Evolutionary conservation across 805 yeast species (phyloP).

Genomic region (Gaillardinia entomophila): DNA sequence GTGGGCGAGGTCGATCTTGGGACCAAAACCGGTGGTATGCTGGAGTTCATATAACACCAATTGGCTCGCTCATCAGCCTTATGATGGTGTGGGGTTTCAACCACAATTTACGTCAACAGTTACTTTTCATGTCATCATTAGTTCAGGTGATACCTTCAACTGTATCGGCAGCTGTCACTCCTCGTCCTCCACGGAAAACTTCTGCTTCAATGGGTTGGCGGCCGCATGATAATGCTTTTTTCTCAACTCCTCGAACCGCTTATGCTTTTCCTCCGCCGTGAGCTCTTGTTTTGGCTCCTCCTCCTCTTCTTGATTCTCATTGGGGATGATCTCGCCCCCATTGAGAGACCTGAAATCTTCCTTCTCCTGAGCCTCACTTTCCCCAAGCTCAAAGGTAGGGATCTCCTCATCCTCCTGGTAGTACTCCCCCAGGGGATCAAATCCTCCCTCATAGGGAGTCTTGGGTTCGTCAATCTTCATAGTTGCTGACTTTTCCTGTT

Average conservation of each 20-base stretch:
- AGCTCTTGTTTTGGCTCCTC: slow-evolving; percentile 30
- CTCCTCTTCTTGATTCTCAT: slow-evolving; percentile 28
- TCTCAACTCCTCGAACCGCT: slow-evolving; percentile 69
- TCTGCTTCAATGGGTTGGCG: slow-evolving; percentile 41
- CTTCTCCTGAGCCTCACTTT: slow-evolving; percentile 26
- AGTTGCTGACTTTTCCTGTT: slow-evolving; percentile 65
- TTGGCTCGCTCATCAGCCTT: too few relatives aligned
- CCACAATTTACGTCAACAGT: too few relatives aligned
- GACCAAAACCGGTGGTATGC: too few relatives aligned
- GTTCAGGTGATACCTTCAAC: too few relatives aligned
- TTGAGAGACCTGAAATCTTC: slow-evolving; percentile 24
- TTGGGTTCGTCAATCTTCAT: slow-evolving; percentile 92
- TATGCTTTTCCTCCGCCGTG: slow-evolving; percentile 58
- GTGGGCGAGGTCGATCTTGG: too few relatives aligned
- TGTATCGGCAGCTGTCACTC: too few relatives aligned
- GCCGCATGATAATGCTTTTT: slow-evolving; percentile 70
- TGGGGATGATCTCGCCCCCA: slow-evolving; percentile 36
- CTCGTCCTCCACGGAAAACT: slow-evolving; percentile 18
- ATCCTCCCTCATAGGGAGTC: slow-evolving; percentile 91
- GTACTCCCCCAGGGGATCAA: slow-evolving; percentile 75
- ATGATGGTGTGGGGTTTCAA: too few relatives aligned
- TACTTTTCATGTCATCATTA: too few relatives aligned
- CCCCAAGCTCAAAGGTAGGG: slow-evolving; percentile 53
- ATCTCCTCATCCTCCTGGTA: slow-evolving; percentile 56
- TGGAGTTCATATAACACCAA: too few relatives aligned